Conservation (phyloP, 306 rosid species). For the Sechiopsis laciniata region DNA sequence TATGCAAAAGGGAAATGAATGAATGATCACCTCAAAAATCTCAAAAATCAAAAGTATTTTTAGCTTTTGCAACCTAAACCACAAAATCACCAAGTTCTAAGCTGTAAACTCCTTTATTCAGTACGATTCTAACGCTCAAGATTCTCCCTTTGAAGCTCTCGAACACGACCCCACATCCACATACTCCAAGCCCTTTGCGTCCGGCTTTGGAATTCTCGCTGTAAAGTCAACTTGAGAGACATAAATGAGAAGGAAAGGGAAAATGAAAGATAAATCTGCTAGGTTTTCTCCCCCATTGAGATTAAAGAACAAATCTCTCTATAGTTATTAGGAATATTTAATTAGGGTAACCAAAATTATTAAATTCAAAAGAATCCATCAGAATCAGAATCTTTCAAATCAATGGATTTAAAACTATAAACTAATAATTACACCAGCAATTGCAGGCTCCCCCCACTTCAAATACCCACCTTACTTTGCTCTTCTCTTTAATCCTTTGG, state of each 20-base stretch:
- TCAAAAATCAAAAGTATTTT: neutral
- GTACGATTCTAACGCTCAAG: constrained; percentile 25
- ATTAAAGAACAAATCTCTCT: constrained; percentile 6
- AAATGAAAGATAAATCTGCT: neutral
- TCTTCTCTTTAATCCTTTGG: neutral
- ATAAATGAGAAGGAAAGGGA: neutral
- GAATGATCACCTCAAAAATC: neutral
- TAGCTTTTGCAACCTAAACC: neutral
- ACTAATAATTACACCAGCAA: neutral
- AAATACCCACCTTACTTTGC: constrained; percentile 9
- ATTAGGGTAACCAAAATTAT: constrained; percentile 14
- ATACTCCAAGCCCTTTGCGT: constrained; percentile 1
- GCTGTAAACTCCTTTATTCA: constrained; percentile 6
- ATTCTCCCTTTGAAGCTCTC: constrained; percentile 22
- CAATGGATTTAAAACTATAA: neutral
- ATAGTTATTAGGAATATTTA: neutral
- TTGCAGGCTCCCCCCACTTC: constrained; percentile 18
- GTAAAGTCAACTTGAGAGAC: constrained; percentile 42
- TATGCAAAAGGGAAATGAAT: constrained; percentile 8
- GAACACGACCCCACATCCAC: constrained; percentile 26
- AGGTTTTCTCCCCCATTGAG: neutral
- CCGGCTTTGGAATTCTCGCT: constrained; percentile 27
- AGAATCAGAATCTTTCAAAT: constrained; percentile 33
- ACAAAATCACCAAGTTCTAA: neutral
- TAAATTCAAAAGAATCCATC: constrained; percentile 8